Percentiles rank a stretch among this genome's conserved stretches.
phyloP scores from a whole-genome alignment of 352 stramenopile genomes.

The Pythium guiyangense region DNA sequence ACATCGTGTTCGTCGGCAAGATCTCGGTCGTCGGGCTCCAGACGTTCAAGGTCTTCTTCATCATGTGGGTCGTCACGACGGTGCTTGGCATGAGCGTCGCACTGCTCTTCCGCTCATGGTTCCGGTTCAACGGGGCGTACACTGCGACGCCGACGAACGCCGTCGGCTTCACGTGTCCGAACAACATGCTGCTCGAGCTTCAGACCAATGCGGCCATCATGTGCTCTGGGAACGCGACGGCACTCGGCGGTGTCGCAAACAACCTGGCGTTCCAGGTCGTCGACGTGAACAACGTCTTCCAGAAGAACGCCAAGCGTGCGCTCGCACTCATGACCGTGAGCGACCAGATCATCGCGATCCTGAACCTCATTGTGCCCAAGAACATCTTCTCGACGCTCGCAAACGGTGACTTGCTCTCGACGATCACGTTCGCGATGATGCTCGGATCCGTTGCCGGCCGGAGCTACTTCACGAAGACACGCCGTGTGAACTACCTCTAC shows the following conservation, averaged over 20 bases:
- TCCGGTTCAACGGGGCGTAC: constrained; percentile 26
- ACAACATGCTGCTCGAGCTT: constrained; percentile 24
- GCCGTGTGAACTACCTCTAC: constrained; percentile 60
- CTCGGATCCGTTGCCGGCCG: constrained; percentile 51
- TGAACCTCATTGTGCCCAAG: no score
- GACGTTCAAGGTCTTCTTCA: constrained; percentile 52
- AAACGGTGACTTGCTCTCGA: no score
- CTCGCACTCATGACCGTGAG: constrained; percentile 44
- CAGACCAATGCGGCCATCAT: neutral
- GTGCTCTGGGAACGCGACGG: constrained; percentile 2
- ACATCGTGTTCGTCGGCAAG: no score
- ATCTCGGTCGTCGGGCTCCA: no score
- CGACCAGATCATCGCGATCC: constrained; percentile 41
- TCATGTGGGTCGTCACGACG: constrained; percentile 48
- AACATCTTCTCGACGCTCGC: no score
- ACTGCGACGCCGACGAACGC: constrained; percentile 20
- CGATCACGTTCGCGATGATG: constrained; percentile 71
- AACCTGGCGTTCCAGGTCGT: no score
- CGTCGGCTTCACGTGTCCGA: constrained; percentile 45
- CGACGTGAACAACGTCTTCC: constrained; percentile 46
- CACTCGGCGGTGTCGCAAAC: constrained; percentile 9
- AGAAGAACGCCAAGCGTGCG: constrained; percentile 29
- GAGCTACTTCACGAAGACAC: constrained; percentile 55
- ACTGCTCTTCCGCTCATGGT: constrained; percentile 53
- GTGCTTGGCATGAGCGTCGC: constrained; percentile 48